A percentile compares a stretch with the other conserved stretches of the same genome.
These are phyloP conservation scores for Scytalidium lignicola DNA, from an alignment of 2,329 filamentous ascomycete genomes.

Conservation along the genomic window DNA sequence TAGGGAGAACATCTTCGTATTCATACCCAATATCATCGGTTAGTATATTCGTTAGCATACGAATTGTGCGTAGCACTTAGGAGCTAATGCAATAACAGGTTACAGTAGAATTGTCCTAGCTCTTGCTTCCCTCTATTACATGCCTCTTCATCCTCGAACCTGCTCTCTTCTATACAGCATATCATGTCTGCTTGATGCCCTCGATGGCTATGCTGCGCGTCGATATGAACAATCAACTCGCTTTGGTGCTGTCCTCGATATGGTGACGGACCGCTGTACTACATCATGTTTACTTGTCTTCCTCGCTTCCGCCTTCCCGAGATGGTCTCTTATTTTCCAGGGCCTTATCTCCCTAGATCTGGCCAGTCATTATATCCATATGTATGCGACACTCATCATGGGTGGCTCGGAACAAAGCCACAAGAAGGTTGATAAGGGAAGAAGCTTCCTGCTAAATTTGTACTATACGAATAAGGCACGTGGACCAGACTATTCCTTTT, in stretches of 20 bases:
- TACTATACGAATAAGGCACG: conserved; percentile 97
- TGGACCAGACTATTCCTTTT: conserved; percentile 10
- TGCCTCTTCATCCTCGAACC: conserved; percentile 96
- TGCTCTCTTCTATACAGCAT: conserved; percentile 89
- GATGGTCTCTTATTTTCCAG: conserved; percentile 93
- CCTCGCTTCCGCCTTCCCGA: conserved; percentile 86
- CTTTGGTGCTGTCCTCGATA: conserved; percentile 95
- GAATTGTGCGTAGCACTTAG: not conserved
- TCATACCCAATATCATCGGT: conserved; percentile 81
- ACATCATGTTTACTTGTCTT: conserved; percentile 94
- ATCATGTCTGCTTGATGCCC: conserved; percentile 89
- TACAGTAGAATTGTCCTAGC: conserved; percentile 76
- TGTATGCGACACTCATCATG: conserved; percentile 93
- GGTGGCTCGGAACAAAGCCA: conserved; percentile 75
- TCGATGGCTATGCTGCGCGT: conserved; percentile 90
- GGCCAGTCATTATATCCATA: conserved; percentile 97
- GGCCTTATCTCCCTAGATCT: conserved; percentile 87
- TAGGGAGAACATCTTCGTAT: conserved; percentile 74
- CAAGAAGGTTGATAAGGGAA: conserved; percentile 85
- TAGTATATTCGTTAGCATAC: conserved; percentile 24
- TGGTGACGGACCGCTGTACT: conserved; percentile 98
- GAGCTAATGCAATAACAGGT: conserved; percentile 40
- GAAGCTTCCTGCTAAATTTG: conserved; percentile 84
- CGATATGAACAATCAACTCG: conserved; percentile 85
- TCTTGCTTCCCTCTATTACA: conserved; percentile 93